Evolutionary conservation across 768 basidiomycete genomes (phyloP).

Genomic region (Scleroderma citrinum): DNA sequence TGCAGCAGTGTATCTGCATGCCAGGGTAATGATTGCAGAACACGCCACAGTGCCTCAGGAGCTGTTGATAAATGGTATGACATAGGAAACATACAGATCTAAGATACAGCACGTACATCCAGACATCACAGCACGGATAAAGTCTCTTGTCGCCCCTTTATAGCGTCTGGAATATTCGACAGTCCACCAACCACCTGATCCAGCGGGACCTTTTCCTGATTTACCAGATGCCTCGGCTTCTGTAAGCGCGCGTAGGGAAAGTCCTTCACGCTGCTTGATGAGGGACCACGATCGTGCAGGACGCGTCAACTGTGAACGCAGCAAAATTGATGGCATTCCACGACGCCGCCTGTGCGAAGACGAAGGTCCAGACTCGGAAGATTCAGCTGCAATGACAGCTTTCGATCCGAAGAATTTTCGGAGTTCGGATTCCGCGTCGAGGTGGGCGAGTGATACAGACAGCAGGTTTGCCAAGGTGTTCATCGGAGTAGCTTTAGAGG

Average conservation of each 20-base stretch:
- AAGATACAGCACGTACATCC: conserved; percentile 52
- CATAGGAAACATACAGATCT: not conserved
- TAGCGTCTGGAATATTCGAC: conserved; percentile 84
- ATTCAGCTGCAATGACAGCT: conserved; percentile 66
- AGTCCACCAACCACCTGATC: conserved; percentile 82
- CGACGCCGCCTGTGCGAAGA: conserved; percentile 35
- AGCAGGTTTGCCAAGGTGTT: conserved; percentile 51
- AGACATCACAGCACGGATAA: conserved; percentile 73
- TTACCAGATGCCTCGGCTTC: conserved; percentile 48
- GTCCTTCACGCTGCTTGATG: conserved; percentile 61
- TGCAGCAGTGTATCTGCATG: conserved; percentile 91
- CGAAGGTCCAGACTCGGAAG: conserved; percentile 27
- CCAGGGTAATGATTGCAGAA: conserved; percentile 78
- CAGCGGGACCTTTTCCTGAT: conserved; percentile 32
- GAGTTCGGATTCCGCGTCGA: conserved; percentile 89
- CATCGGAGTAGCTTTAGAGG: conserved; percentile 22
- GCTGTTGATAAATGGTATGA: conserved; percentile 37
- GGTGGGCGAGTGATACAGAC: conserved; percentile 70
- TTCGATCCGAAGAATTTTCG: conserved; percentile 91
- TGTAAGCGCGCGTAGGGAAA: conserved; percentile 55
- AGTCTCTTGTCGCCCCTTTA: conserved; percentile 72
- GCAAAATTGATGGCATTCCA: conserved; percentile 28
- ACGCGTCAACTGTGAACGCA: conserved; percentile 69
- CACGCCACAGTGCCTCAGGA: conserved; percentile 69
- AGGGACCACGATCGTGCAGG: conserved; percentile 76